These are phyloP conservation scores for Wallacemonas sp. DNA, from an alignment of 208 protist species.

Conservation along the genomic window DNA sequence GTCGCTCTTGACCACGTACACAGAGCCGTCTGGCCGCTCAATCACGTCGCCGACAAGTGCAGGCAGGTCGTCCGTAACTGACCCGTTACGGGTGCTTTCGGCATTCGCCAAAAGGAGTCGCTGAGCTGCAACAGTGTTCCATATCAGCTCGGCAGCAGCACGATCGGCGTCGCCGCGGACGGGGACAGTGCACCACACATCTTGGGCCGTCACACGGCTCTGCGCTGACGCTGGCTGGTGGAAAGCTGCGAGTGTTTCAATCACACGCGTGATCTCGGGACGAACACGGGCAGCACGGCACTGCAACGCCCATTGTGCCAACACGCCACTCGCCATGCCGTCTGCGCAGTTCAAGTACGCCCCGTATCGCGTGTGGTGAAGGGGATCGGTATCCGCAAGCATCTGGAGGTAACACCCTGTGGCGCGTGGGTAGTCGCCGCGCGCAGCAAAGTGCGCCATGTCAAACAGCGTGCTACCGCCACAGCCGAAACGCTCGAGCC, in stretches of 20 bases:
- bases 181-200: slow-evolving; percentile 36
- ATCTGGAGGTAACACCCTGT: slow-evolving; percentile 57
- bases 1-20: slow-evolving; percentile 29
- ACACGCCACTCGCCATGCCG: slow-evolving; percentile 38
- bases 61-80: neutral
- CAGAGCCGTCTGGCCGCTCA: neutral
- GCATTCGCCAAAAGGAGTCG: slow-evolving; percentile 42
- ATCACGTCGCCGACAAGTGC: slow-evolving; percentile 5
- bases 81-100: slow-evolving; percentile 43
- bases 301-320: slow-evolving; percentile 43
- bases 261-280: neutral
- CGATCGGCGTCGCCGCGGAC: slow-evolving; percentile 15
- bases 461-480: slow-evolving; percentile 64
- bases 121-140: slow-evolving; percentile 86
- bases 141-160: slow-evolving; percentile 72
- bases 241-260: slow-evolving; percentile 23
- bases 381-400: slow-evolving; percentile 59
- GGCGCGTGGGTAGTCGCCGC: slow-evolving; percentile 34
- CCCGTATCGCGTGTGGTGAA: slow-evolving; percentile 62
- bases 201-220: neutral
- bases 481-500: slow-evolving; percentile 62
- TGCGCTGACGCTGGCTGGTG: neutral
- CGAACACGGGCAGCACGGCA: slow-evolving; percentile 25
- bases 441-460: slow-evolving; percentile 38
- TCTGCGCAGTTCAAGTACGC: slow-evolving; percentile 66